Conservation (phyloP, 164 flowering plant species). For the Umbellularia californica region DNA sequence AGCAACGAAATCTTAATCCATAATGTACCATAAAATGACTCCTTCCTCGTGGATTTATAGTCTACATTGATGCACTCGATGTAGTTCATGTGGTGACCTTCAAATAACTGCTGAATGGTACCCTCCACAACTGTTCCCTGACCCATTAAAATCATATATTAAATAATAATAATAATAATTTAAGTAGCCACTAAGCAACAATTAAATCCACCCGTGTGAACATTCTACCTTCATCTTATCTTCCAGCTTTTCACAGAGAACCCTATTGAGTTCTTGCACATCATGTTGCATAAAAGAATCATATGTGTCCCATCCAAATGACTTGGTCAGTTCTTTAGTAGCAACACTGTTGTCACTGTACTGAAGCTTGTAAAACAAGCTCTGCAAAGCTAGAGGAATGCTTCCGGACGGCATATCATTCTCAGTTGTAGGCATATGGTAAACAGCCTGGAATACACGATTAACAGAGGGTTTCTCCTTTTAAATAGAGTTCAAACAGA, state of each 20-base stretch:
- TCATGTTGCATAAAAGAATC: slow-evolving; percentile 98
- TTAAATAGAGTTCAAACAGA: slow-evolving; percentile 1
- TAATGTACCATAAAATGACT: slow-evolving; percentile 83
- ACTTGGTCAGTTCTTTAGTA: slow-evolving; percentile 88
- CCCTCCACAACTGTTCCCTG: slow-evolving; percentile 98
- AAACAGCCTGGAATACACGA: slow-evolving; percentile 65
- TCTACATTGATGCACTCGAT: slow-evolving; percentile 95
- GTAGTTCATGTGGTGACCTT: slow-evolving; percentile 95
- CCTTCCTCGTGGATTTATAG: slow-evolving; percentile 92
- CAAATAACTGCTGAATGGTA: slow-evolving; percentile 86
- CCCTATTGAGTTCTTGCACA: slow-evolving; percentile 92
- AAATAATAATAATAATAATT: neutral
- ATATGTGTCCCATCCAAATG: slow-evolving; percentile 97
- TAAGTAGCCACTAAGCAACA: neutral
- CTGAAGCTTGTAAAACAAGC: slow-evolving; percentile 91
- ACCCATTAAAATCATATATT: slow-evolving; percentile 6
- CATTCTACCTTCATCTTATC: slow-evolving; percentile 82
- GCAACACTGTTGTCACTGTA: slow-evolving; percentile 87
- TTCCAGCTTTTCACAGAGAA: slow-evolving; percentile 87
- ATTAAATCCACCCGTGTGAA: neutral
- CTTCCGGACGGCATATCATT: slow-evolving; percentile 90
- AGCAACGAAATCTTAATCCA: neutral
- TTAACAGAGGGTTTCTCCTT: neutral
- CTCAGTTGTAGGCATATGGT: slow-evolving; percentile 97
- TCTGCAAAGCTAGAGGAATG: slow-evolving; percentile 88